Conservation (phyloP, 1,284 basidiomycete species). For the Cystobasidium sp. region DNA sequence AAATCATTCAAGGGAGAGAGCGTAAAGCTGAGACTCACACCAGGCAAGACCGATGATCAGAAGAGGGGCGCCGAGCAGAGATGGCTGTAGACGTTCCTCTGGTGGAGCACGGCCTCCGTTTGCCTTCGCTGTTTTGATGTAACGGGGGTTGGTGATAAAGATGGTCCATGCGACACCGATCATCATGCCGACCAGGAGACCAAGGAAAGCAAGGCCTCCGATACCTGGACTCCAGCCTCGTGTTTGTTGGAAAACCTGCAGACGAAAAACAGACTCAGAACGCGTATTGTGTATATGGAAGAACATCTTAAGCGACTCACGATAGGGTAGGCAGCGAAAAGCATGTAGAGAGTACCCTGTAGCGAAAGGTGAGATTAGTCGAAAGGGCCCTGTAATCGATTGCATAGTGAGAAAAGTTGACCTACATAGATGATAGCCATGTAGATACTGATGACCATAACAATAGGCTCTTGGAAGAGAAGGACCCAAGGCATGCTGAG, state of each 20-base stretch:
- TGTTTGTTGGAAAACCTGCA: slow-evolving; percentile 46
- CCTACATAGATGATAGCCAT: slow-evolving; percentile 58
- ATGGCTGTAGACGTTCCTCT: slow-evolving; percentile 43
- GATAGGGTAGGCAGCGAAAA: slow-evolving; percentile 43
- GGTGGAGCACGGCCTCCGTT: slow-evolving; percentile 48
- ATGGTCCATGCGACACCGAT: slow-evolving; percentile 43
- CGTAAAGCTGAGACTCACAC: too few relatives aligned
- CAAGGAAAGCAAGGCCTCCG: slow-evolving; percentile 49
- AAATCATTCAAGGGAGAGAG: too few relatives aligned
- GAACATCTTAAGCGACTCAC: slow-evolving; percentile 33
- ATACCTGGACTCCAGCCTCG: slow-evolving; percentile 48
- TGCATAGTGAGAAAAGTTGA: background rate
- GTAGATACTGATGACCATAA: slow-evolving; percentile 49
- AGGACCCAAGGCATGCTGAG: slow-evolving; percentile 54
- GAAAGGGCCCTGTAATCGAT: background rate
- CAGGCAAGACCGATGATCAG: slow-evolving; percentile 58
- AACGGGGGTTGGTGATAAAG: slow-evolving; percentile 49
- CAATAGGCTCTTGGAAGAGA: slow-evolving; percentile 51
- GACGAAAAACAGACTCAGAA: background rate
- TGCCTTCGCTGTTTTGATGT: slow-evolving; percentile 42
- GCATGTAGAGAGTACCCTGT: slow-evolving; percentile 20
- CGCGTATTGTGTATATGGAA: background rate
- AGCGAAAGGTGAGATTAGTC: background rate
- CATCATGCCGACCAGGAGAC: slow-evolving; percentile 45
- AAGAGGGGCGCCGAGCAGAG: slow-evolving; percentile 55